phyloP scores from a whole-genome alignment of 1,284 basidiomycete genomes.

The Ceratobasidium sp. region DNA sequence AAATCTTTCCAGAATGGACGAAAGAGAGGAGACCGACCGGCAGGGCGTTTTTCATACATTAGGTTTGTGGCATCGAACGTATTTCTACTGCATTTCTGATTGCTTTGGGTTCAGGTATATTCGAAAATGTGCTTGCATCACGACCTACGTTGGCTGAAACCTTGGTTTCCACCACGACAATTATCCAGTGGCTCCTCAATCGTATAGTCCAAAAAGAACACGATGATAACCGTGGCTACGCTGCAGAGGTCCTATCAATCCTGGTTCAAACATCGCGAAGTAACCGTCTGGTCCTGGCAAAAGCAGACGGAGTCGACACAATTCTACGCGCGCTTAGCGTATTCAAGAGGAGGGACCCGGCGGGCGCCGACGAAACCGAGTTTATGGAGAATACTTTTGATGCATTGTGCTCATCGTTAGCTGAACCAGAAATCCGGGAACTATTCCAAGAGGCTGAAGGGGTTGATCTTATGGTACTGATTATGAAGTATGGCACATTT shows the following conservation, averaged over 20 bases:
- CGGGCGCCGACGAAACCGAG: slow-evolving; percentile 87
- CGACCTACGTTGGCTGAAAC: slow-evolving; percentile 73
- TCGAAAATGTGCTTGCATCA: slow-evolving; percentile 91
- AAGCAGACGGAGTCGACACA: slow-evolving; percentile 78
- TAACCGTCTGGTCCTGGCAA: slow-evolving; percentile 69
- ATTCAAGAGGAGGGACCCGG: slow-evolving; percentile 82
- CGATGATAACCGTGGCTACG: slow-evolving; percentile 85
- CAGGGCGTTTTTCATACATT: slow-evolving; percentile 92
- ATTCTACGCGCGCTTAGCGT: slow-evolving; percentile 80
- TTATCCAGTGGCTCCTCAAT: slow-evolving; percentile 79
- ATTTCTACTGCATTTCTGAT: slow-evolving; percentile 1
- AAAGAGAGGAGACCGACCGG: slow-evolving; percentile 82
- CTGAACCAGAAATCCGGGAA: slow-evolving; percentile 76
- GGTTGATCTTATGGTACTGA: slow-evolving; percentile 92
- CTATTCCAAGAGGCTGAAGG: slow-evolving; percentile 89
- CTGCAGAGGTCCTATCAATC: slow-evolving; percentile 87
- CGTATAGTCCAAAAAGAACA: slow-evolving; percentile 75
- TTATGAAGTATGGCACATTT: slow-evolving; percentile 79
- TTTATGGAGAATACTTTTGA: slow-evolving; percentile 98
- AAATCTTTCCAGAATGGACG: slow-evolving; percentile 82
- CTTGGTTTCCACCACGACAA: slow-evolving; percentile 72
- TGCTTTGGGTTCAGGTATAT: slow-evolving; percentile 64
- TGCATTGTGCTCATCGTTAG: slow-evolving; percentile 79
- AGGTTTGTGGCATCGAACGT: slow-evolving; percentile 54
- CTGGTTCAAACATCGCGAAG: slow-evolving; percentile 73